These are phyloP conservation scores for Calycina marina DNA, from an alignment of 2,329 filamentous ascomycete genomes.

Conservation along the genomic window DNA sequence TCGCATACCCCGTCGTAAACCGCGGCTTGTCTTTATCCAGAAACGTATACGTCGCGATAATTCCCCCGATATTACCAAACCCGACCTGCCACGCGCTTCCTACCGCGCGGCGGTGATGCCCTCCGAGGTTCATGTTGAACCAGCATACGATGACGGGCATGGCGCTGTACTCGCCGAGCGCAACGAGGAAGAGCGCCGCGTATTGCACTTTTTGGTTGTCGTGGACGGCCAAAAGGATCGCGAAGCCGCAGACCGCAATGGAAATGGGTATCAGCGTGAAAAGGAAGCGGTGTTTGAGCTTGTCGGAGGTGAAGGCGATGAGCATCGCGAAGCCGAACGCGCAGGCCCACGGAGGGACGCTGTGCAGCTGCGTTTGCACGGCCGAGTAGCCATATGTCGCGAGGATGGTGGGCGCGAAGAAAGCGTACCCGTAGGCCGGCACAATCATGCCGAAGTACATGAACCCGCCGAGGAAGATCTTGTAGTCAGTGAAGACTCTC, in stretches of 20 bases:
- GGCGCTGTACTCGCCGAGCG: slow-evolving; percentile 68
- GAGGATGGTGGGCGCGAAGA: slow-evolving; percentile 63
- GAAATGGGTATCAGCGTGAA: slow-evolving; percentile 58
- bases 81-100: slow-evolving; percentile 66
- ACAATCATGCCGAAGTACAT: slow-evolving; percentile 76
- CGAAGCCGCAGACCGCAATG: slow-evolving; percentile 60
- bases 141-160: slow-evolving; percentile 80
- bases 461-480: slow-evolving; percentile 58
- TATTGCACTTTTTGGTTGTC: slow-evolving; percentile 56
- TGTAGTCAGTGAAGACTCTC: slow-evolving; percentile 56
- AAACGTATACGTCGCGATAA: slow-evolving; percentile 62
- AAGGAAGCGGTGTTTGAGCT: slow-evolving; percentile 53
- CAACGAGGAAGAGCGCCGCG: slow-evolving; percentile 66
- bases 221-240: slow-evolving; percentile 58
- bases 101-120: slow-evolving; percentile 55
- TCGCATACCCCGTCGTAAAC: slow-evolving; percentile 61
- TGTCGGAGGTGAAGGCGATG: slow-evolving; percentile 59
- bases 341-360: slow-evolving; percentile 46
- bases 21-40: slow-evolving; percentile 48
- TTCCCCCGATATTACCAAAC: slow-evolving; percentile 68
- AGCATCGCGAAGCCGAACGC: slow-evolving; percentile 70
- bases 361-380: slow-evolving; percentile 36
- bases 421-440: slow-evolving; percentile 64
- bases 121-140: slow-evolving; percentile 69
- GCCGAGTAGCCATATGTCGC: slow-evolving; percentile 45